Evolutionary conservation across 73 alveolate genomes (phyloP), one percentile per base, ranked within the genome.

Genomic region (Stentor coeruleus): DNA sequence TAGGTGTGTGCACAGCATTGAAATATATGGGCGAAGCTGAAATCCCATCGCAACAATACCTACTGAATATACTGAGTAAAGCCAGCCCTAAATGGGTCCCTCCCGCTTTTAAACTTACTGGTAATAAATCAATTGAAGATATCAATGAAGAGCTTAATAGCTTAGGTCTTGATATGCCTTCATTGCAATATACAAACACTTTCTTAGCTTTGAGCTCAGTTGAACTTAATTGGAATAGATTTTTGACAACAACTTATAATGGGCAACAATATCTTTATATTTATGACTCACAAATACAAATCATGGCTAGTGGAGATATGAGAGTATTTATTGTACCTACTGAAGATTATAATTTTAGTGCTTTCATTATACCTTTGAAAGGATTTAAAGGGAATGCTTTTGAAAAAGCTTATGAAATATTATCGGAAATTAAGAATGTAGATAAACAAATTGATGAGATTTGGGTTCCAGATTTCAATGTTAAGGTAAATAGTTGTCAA

Each of bases 311-410:
- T 33, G 39, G 33, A 28, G 36, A 20, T 26, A 20, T 26, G 33
- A 28, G 20, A 2, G 79, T 31, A 26, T 66, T 28, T 33, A 66
- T 66, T 0, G 39, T 66, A 0, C 79, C 79, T 1, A 66, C 79
- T 14, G 79, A 66, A 66, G 79, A 66, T 40, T 40, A 37, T 28
- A 26, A 20, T 26, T 66, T 66, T 66, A 26, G 42, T 26, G 79
- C 39, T 28, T 66, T 66, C 33, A 28, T 66, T 26, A 66, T 66
- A 20, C 79, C 79, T 33, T 33, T 20, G 1, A 49, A 11, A 49
- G 20, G 49, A 66, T 20, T 11, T 1, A 31, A 15, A 26, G 20
- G 28, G 28, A 20, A 49, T 20, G 79, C 79, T 66, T 66, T 66
- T 26, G 33, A 20, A 14, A 20, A 66, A 1, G 36, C 79, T 11